Base-by-base conservation (phyloP, 75 land plant genomes). In the Cryptomeria japonica region DNA sequence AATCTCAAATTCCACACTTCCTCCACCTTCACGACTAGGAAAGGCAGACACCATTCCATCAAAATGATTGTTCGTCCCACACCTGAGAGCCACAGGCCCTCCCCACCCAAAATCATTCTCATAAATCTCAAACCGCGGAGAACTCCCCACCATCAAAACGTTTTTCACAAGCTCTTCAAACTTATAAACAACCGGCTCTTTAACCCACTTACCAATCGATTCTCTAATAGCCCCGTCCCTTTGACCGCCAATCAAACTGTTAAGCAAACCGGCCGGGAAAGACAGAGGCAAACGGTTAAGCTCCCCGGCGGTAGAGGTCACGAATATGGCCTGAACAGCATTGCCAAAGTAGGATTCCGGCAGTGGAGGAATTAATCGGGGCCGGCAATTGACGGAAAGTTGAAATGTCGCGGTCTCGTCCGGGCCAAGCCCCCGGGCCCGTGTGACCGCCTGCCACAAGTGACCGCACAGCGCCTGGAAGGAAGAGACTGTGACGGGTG, bases 291-390 rank as follows among this genome's bases (percentile, higher is more conserved):
- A 25, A 14, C 18, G 11, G 6, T 38, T 61, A 14, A 91, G 70
- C 72, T 91, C 88, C 58, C 90, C 83, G 34, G 78, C 79, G 31
- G 28, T 77, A 13, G 64, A 6, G 7, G 72, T 89, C 2, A 86
- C 0, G 4, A 15, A 80, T 61, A 32, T 28, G 13, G 10, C 51
- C 19, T 53, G 56, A 32, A 87, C 44, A 5, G 85, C 88, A 70
- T 92, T 92, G 37, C 92, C 92, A 31, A 91, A 89, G 72, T 89
- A 91, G 6, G 83, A 84, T 3, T 9, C 13, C 18, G 87, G 86
- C 31, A 89, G 86, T 0, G 87, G 88, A 36, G 91, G 91, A 5
- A 77, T 0, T 34, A 89, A 38, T 79, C 90, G 85, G 0, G 18
- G 0, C 49, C 90, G 64, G 53, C 77, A 53, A 31, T 85, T 83